Conservation (phyloP, 805 yeast genomes). For the Ogataea ganodermae region DNA sequence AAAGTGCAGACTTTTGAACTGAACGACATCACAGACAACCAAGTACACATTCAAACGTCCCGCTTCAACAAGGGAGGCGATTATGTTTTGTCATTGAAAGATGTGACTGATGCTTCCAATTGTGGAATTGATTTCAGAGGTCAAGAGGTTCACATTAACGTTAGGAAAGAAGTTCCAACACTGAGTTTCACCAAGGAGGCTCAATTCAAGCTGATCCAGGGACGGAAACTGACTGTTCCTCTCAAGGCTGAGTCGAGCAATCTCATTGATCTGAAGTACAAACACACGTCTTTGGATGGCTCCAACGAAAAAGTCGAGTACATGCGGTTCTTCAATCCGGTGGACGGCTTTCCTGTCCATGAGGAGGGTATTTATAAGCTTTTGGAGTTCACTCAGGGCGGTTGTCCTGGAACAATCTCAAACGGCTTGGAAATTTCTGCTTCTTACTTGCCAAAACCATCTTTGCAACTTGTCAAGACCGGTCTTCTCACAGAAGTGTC, state of each 20-base stretch:
- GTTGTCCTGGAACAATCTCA: slow-evolving; percentile 46
- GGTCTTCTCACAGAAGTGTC: slow-evolving; percentile 7
- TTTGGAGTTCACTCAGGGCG: slow-evolving; percentile 41
- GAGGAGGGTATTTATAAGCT: slow-evolving; percentile 48
- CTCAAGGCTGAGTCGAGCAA: slow-evolving; percentile 38
- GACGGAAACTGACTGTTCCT: slow-evolving; percentile 61
- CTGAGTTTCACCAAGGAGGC: slow-evolving; percentile 35
- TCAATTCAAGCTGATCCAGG: slow-evolving; percentile 55
- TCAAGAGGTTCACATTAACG: slow-evolving; percentile 64
- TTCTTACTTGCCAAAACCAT: slow-evolving; percentile 34
- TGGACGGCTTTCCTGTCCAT: slow-evolving; percentile 33
- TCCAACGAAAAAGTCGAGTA: slow-evolving; percentile 9
- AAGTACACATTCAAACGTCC: slow-evolving; percentile 53
- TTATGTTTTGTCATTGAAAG: slow-evolving; percentile 62
- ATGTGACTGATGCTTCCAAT: slow-evolving; percentile 72
- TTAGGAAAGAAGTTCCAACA: slow-evolving; percentile 68
- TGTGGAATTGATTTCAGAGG: slow-evolving; percentile 74
- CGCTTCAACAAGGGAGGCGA: slow-evolving; percentile 66
- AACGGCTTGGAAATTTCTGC: slow-evolving; percentile 25
- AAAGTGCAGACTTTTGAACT: slow-evolving; percentile 43
- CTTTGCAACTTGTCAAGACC: slow-evolving; percentile 17
- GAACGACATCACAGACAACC: slow-evolving; percentile 40
- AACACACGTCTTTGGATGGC: slow-evolving; percentile 28
- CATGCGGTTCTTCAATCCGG: slow-evolving; percentile 23
- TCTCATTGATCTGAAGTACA: slow-evolving; percentile 36